Percentiles rank a stretch among this genome's conserved stretches.
Evolutionary conservation across 2,329 filamentous ascomycete genomes (phyloP).

Genomic region (Fusarium fujikuroi): DNA sequence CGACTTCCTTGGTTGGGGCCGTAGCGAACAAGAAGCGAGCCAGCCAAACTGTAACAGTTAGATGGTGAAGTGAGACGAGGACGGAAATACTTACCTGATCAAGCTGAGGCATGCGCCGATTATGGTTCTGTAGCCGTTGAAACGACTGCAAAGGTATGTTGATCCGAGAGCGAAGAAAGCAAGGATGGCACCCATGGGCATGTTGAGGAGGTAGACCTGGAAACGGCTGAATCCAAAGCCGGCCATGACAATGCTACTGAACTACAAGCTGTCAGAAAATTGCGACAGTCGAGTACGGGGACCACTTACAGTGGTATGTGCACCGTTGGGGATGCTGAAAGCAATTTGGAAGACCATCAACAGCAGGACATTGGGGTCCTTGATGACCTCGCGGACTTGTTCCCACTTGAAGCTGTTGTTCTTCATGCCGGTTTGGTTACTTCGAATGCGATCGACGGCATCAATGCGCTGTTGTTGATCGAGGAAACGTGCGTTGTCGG

Average conservation of each 20-base stretch:
- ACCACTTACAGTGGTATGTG: conserved; percentile 31
- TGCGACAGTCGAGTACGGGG: accelerated
- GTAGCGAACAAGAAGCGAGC: conserved; percentile 33
- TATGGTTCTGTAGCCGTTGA: conserved; percentile 31
- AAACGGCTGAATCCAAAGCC: conserved; percentile 37
- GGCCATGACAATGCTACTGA: conserved; percentile 41
- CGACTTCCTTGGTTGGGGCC: conserved; percentile 30
- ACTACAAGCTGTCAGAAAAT: background rate
- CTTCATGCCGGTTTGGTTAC: conserved; percentile 39
- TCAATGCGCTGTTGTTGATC: conserved; percentile 19
- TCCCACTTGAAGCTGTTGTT: conserved; percentile 37
- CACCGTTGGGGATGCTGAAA: conserved; percentile 38
- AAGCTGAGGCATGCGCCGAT: conserved; percentile 30
- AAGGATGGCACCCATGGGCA: conserved; percentile 36
- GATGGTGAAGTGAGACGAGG: accelerated
- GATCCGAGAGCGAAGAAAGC: conserved; percentile 33
- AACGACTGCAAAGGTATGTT: conserved; percentile 34
- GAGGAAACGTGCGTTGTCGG: conserved; percentile 31
- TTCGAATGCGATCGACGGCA: conserved; percentile 31
- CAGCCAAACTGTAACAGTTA: conserved; percentile 16
- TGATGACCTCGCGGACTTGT: conserved; percentile 35
- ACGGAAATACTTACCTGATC: conserved; percentile 20
- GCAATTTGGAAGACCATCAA: conserved; percentile 36
- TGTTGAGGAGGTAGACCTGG: conserved; percentile 38
- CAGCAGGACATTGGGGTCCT: conserved; percentile 33